Conservation (phyloP, 2,329 filamentous ascomycete species). For the Aspergillus intermedius region DNA sequence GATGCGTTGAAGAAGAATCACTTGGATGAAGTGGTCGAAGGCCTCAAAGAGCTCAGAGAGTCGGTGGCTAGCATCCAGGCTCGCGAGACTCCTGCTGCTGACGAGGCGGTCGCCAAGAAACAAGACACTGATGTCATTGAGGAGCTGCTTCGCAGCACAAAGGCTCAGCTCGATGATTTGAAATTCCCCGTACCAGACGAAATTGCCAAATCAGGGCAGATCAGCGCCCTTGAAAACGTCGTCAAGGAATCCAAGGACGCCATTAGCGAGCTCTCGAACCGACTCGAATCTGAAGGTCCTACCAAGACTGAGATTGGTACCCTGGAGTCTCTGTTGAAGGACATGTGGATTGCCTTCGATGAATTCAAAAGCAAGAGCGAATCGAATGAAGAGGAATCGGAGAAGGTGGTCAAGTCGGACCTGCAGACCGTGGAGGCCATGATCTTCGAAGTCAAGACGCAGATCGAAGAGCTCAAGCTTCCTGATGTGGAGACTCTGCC, state of each 20-base stretch:
- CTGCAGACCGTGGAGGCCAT: constrained; percentile 73
- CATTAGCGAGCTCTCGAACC: constrained; percentile 59
- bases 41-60: constrained; percentile 50
- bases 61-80: constrained; percentile 49
- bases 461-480: constrained; percentile 65
- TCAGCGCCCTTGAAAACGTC: constrained; percentile 59
- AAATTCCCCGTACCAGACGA: constrained; percentile 58
- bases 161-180: constrained; percentile 78
- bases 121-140: constrained; percentile 90
- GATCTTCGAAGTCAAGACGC: constrained; percentile 76
- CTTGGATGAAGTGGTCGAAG: constrained; percentile 41
- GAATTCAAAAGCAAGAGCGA: constrained; percentile 52
- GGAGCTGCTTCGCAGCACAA: constrained; percentile 81
- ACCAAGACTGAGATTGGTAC: constrained; percentile 72
- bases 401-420: constrained; percentile 72
- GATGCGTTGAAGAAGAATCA: constrained; percentile 42
- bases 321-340: constrained; percentile 70
- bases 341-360: constrained; percentile 68
- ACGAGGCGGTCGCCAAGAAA: constrained; percentile 57
- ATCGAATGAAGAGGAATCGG: constrained; percentile 43
- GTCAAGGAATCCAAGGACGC: constrained; percentile 70
- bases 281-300: constrained; percentile 61
- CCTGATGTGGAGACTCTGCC: constrained; percentile 65
- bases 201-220: constrained; percentile 55
- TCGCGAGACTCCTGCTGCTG: constrained; percentile 28